Percentiles rank a stretch among this genome's conserved stretches.
Conservation (phyloP, 1,139 yeast genomes). For the Protomyces gravidus region DNA sequence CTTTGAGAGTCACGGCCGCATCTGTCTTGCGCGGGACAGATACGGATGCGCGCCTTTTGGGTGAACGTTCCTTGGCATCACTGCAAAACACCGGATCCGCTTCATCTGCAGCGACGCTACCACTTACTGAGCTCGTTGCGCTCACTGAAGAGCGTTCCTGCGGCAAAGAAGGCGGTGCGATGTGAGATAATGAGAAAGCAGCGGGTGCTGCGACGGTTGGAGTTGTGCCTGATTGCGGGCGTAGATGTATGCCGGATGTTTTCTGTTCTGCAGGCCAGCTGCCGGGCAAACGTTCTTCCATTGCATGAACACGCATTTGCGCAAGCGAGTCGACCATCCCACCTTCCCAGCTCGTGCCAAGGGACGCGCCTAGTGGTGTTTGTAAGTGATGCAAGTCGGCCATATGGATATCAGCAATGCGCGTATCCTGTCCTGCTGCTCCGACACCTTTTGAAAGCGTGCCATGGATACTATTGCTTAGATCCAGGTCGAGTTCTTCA, state of each 20-base stretch:
- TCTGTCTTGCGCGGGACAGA: not conserved
- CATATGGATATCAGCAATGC: conserved; percentile 7
- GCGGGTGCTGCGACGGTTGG: conserved; percentile 5
- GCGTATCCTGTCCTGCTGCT: not conserved
- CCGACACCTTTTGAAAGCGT: no score
- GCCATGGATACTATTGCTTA: conserved; percentile 8
- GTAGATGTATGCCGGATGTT: not conserved
- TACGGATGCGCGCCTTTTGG: conserved; percentile 21
- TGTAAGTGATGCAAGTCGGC: not conserved
- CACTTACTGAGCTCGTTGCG: conserved; percentile 7
- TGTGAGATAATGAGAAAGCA: conserved; percentile 20
- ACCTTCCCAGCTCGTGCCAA: conserved; percentile 16
- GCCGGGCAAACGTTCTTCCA: conserved; percentile 15
- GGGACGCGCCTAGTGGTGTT: not conserved
- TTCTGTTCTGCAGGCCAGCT: conserved; percentile 19
- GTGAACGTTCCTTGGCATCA: conserved; percentile 13
- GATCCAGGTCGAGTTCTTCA: conserved; percentile 12
- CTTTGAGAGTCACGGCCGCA: not conserved
- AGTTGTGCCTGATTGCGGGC: not conserved
- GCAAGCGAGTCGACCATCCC: conserved; percentile 20
- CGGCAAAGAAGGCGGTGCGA: conserved; percentile 27
- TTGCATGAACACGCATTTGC: conserved; percentile 19
- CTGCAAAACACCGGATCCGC: conserved; percentile 4
- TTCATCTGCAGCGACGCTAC: conserved; percentile 13
- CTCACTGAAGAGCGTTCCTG: conserved; percentile 15